phyloP scores from a whole-genome alignment of 164 flowering plant species.

The Cinnamomum chago region DNA sequence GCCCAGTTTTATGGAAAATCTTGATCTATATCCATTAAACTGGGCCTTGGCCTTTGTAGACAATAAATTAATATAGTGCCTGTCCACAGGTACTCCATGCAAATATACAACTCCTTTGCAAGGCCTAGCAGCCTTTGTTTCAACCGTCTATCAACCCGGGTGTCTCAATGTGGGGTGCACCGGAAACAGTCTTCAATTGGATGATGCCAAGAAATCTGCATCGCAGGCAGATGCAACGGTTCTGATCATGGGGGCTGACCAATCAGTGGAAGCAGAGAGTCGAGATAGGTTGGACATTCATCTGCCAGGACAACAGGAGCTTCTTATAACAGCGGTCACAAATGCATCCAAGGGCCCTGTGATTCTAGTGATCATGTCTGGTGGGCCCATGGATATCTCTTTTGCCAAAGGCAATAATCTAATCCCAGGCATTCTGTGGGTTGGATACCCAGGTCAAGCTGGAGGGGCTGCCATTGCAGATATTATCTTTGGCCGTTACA shows the following conservation, averaged over 20 bases:
- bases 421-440: slow-evolving; percentile 87
- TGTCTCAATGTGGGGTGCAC: slow-evolving; percentile 60
- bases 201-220: slow-evolving; percentile 59
- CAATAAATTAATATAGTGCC: neutral
- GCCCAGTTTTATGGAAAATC: no score
- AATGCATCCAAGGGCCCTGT: slow-evolving; percentile 76
- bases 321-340: slow-evolving; percentile 53
- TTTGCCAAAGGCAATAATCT: slow-evolving; percentile 59
- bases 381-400: slow-evolving; percentile 74
- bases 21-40: neutral
- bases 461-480: slow-evolving; percentile 96
- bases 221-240: slow-evolving; percentile 75
- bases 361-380: slow-evolving; percentile 81
- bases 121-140: slow-evolving; percentile 51
- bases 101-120: slow-evolving; percentile 77
- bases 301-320: slow-evolving; percentile 74
- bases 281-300: slow-evolving; percentile 53
- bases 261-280: slow-evolving; percentile 66
- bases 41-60: neutral
- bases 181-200: slow-evolving; percentile 30
- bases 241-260: slow-evolving; percentile 75
- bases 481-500: slow-evolving; percentile 62
- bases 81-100: slow-evolving; percentile 70
- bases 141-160: slow-evolving; percentile 49
- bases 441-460: slow-evolving; percentile 97